Conservation (phyloP, 1,284 basidiomycete species). For the Ganoderma lucidum region DNA sequence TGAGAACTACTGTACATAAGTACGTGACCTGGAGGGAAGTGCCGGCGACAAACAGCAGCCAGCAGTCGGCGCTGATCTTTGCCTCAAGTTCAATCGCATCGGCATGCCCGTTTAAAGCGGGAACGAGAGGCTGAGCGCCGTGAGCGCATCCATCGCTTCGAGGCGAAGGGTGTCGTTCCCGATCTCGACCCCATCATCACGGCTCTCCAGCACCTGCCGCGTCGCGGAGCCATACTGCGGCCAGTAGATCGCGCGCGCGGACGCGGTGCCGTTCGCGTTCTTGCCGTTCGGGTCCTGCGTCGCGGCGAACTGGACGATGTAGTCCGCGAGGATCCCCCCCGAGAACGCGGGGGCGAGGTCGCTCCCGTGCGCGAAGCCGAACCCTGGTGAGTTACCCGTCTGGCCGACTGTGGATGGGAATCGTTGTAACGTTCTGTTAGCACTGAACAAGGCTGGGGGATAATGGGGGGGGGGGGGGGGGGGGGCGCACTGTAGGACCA, state of each 20-base stretch:
- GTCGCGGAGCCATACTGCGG: constrained; percentile 9
- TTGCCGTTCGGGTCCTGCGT: constrained; percentile 35
- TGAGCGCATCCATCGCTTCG: no score
- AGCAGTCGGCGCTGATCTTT: no score
- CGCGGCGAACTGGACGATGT: constrained; percentile 35
- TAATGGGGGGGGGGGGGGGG: no score
- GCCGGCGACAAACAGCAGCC: no score
- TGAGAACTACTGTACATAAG: no score
- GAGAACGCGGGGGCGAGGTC: constrained; percentile 27
- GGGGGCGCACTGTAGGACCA: constrained; percentile 55
- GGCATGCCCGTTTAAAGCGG: no score
- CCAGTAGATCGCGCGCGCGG: constrained; percentile 25
- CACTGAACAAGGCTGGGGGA: not conserved
- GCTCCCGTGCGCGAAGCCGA: constrained; percentile 47
- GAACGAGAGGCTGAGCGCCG: no score
- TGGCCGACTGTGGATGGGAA: constrained; percentile 45
- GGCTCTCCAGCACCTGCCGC: no score
- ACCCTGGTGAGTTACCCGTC: constrained; percentile 47
- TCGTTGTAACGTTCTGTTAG: not conserved
- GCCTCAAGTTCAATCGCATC: no score
- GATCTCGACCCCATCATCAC: no score
- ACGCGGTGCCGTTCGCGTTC: not conserved
- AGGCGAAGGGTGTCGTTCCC: no score
- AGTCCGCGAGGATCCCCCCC: constrained; percentile 29
- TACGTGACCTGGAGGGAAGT: no score